Conservation (phyloP, 345 rosid genomes). For the Gynandropsis gynandra region DNA sequence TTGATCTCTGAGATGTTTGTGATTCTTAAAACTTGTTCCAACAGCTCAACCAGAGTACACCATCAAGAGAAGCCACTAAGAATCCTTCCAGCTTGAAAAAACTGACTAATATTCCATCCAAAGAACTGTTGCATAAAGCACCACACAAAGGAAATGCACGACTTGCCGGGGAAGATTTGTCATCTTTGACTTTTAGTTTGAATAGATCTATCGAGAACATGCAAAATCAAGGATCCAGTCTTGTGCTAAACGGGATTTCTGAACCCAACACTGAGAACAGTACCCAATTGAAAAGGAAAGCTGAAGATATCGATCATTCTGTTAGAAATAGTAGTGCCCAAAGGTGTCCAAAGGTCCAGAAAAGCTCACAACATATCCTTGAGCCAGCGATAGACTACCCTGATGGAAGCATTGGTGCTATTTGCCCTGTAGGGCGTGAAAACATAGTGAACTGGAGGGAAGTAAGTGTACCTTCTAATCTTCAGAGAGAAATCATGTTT, state of each 20-base stretch:
- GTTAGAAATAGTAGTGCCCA: slow-evolving; percentile 23
- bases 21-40: slow-evolving; percentile 18
- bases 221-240: slow-evolving; percentile 10
- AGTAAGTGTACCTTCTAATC: slow-evolving; percentile 34
- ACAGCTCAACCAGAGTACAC: slow-evolving; percentile 31
- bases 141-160: slow-evolving; percentile 19
- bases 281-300: slow-evolving; percentile 49
- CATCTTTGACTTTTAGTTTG: slow-evolving; percentile 21
- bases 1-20: slow-evolving; percentile 21
- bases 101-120: slow-evolving; percentile 21
- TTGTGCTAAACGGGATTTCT: slow-evolving; percentile 23
- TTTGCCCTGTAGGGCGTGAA: slow-evolving; percentile 26
- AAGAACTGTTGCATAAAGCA: slow-evolving; percentile 22
- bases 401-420: slow-evolving; percentile 27
- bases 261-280: slow-evolving; percentile 25
- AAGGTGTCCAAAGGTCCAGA: slow-evolving; percentile 29
- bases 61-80: slow-evolving; percentile 25
- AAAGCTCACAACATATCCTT: slow-evolving; percentile 18
- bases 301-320: slow-evolving; percentile 30
- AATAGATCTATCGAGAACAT: slow-evolving; percentile 18
- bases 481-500: background rate
- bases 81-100: slow-evolving; percentile 26
- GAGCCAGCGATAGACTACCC: slow-evolving; percentile 30
- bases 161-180: slow-evolving; percentile 21
- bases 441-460: slow-evolving; percentile 44